Base-by-base conservation (phyloP, 2,329 filamentous ascomycete species). In the Sporothrix variecibatus region DNA sequence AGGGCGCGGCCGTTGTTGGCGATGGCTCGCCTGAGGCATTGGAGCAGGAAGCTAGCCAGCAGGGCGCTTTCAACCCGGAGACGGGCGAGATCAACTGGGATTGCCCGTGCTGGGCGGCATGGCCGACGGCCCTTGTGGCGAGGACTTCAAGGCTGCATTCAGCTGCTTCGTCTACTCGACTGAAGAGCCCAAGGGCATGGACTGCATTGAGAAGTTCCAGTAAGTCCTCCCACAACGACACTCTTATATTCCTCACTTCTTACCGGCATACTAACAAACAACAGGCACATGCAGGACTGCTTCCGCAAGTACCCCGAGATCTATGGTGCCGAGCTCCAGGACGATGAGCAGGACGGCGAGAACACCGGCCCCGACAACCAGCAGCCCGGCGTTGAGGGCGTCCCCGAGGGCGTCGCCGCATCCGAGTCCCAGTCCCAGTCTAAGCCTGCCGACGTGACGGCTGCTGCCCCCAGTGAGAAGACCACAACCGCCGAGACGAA, bases 71-170 rank as follows among this genome's bases (percentile, higher is more conserved):
- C 86, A 97, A 99, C 83, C 94, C 95, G 2, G 96, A 98, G 86
- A 99, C 96, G 11, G 96, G 96, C 78, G 96, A 99, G 88, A 99
- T 99, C 85, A 99, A 99, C 87, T 99, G 96, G 96, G 96, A 98
- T 82, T 99, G 96, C 83, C 96, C 96, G 20, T 99, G 96, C 82
- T 99, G 46, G 96, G 96, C 68, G 96, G 96, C 72, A 99, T 99
- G 96, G 96, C 96, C 8, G 85, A 97, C 81, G 96, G 96, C 0
- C 96, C 96, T 72, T 99, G 96, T 81, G 96, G 96, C 67, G 94
- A 97, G 81, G 91, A 98, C 80, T 99, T 99, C 88, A 94, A 92
- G 86, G 91, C 91, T 31, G 96, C 96, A 0, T 99, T 99, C 80
- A 97, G 94, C 88, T 99, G 96, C 85, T 99, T 99, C 80, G 94